Evolutionary conservation across 495 filamentous ascomycete genomes (phyloP), one percentile per base, ranked within the genome.

Genomic region (Penicillium lividum): DNA sequence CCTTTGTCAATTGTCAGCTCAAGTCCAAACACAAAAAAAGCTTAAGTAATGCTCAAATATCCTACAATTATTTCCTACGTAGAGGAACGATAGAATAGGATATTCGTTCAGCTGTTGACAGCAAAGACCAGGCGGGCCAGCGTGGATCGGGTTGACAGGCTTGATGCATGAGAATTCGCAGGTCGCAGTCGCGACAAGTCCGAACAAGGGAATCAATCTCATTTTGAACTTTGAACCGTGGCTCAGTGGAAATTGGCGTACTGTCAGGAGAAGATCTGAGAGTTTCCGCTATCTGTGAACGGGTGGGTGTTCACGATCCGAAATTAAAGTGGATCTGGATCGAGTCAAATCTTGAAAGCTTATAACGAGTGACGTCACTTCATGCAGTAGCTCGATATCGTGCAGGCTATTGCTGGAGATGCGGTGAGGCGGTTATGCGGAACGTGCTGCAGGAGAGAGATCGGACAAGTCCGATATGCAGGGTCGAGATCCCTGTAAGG

Each of bases 131-230:
- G 59, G 59, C 1, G 51, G 54, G 1, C 59, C 54, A 4, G 59
- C 59, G 9, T 49, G 59, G 33, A 62, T 54, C 8, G 54, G 59
- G 38, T 62, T 62, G 44, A 62, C 59, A 7, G 59, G 59, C 28
- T 62, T 57, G 45, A 58, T 57, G 18, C 59, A 62, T 34, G 54
- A 38, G 46, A 62, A 62, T 18, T 58, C 33, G 16, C 48, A 31
- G 13, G 34, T 44, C 0, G 10, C 55, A 7, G 29, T 6, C 31
- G 50, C 46, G 15, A 34, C 29, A 1, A 62, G 30, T 36, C 40
- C 38, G 31, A 53, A 2, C 1, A 54, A 38, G 2, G 51, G 8
- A 40, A 50, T 4, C 1, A 57, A 7, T 11, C 27, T 57, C 55
- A 57, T 57, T 30, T 53, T 28, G 22, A 10, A 29, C 28, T 27